These are phyloP conservation scores for Teratosphaeriaceae sp. DNA, from an alignment of 2,329 filamentous ascomycete species.

Conservation along the genomic window DNA sequence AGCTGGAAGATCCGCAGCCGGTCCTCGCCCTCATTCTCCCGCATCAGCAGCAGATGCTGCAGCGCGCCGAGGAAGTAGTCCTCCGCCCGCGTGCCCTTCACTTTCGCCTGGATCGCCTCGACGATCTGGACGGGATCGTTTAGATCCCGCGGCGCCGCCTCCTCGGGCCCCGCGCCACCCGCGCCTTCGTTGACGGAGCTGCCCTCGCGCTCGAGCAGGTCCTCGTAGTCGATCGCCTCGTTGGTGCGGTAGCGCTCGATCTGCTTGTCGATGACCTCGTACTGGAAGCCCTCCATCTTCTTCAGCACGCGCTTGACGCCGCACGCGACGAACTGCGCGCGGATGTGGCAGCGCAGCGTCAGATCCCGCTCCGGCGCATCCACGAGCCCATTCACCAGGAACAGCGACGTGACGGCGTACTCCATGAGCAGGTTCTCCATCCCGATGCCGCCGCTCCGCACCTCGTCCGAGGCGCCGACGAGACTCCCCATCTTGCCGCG, in stretches of 20 bases:
- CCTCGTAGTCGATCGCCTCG: conserved; percentile 97
- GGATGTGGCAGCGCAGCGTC: conserved; percentile 85
- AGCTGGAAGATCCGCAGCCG: conserved; percentile 93
- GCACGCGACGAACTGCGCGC: conserved; percentile 91
- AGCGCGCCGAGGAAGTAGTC: conserved; percentile 95
- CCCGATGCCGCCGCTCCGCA: conserved; percentile 90
- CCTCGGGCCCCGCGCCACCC: conserved; percentile 59
- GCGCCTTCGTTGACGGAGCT: conserved; percentile 87
- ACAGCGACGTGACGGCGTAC: conserved; percentile 90
- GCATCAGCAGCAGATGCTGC: conserved; percentile 88
- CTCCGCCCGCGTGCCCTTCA: conserved; percentile 76
- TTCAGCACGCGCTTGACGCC: conserved; percentile 88
- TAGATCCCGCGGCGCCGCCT: conserved; percentile 51
- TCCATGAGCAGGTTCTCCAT: conserved; percentile 99
- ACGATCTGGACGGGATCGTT: conserved; percentile 90
- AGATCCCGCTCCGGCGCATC: conserved; percentile 86
- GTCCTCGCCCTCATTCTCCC: conserved; percentile 88
- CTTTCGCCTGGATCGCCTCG: conserved; percentile 81
- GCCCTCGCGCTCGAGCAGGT: conserved; percentile 85
- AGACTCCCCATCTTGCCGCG: conserved; percentile 98
- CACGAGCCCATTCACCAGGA: conserved; percentile 93
- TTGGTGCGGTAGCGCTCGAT: conserved; percentile 89
- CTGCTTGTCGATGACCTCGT: conserved; percentile 97
- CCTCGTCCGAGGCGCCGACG: conserved; percentile 92
- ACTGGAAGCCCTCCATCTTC: conserved; percentile 98